phyloP scores from a whole-genome alignment of 768 basidiomycete genomes.

The Tricholoma sp. region DNA sequence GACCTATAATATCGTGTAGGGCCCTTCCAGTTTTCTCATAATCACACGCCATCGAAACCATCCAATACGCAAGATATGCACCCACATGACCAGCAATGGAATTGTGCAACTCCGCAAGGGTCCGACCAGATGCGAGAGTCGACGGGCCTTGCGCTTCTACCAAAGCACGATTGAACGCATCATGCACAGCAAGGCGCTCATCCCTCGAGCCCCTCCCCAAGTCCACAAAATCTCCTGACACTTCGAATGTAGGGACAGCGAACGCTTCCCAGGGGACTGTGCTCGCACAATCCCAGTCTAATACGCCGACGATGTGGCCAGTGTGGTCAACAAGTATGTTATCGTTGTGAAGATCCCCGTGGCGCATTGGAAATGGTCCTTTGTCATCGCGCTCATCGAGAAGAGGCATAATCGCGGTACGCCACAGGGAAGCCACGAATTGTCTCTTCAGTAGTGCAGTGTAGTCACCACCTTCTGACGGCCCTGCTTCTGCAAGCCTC shows the following conservation, averaged over 20 bases:
- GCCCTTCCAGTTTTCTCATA: slow-evolving; percentile 37
- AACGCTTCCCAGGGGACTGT: slow-evolving; percentile 41
- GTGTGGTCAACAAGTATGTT: slow-evolving; percentile 35
- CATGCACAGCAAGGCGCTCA: slow-evolving; percentile 25
- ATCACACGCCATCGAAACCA: slow-evolving; percentile 38
- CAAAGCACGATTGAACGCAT: slow-evolving; percentile 27
- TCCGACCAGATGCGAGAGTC: slow-evolving; percentile 29
- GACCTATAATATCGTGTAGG: slow-evolving; percentile 19
- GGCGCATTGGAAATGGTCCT: slow-evolving; percentile 38
- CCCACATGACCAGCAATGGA: slow-evolving; percentile 37
- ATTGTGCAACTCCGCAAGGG: slow-evolving; percentile 34
- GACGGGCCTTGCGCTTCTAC: slow-evolving; percentile 22
- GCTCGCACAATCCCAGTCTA: slow-evolving; percentile 39
- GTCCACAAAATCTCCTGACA: slow-evolving; percentile 32
- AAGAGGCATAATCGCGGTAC: slow-evolving; percentile 36
- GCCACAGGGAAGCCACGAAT: slow-evolving; percentile 35
- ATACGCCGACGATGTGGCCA: slow-evolving; percentile 35
- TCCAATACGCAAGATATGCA: slow-evolving; percentile 38
- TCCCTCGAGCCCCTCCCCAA: slow-evolving; percentile 15
- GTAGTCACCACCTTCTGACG: slow-evolving; percentile 1
- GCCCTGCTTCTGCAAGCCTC: slow-evolving; percentile 29
- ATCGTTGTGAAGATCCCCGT: slow-evolving; percentile 37
- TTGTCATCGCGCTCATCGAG: slow-evolving; percentile 32
- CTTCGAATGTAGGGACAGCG: slow-evolving; percentile 37
- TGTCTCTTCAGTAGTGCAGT: slow-evolving; percentile 29